phyloP scores from a whole-genome alignment of 2,329 filamentous ascomycete genomes.

The Clarireedia paspali region DNA sequence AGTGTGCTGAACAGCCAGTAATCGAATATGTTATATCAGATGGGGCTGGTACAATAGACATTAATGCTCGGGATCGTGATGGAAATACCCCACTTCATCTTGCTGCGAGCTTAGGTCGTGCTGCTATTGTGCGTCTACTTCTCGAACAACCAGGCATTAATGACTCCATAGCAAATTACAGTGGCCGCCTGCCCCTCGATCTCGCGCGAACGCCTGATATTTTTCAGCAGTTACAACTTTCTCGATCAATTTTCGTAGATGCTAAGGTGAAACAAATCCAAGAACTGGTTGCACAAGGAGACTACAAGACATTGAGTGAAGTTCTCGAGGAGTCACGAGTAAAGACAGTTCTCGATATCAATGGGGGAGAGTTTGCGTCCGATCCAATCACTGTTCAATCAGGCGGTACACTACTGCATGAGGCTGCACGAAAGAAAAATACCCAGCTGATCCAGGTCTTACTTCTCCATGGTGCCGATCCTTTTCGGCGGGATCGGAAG shows the following conservation, averaged over 20 bases:
- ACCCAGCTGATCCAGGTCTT: constrained; percentile 82
- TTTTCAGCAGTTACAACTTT: constrained; percentile 88
- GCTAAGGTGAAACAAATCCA: constrained; percentile 79
- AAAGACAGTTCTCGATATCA: constrained; percentile 83
- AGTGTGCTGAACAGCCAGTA: constrained; percentile 87
- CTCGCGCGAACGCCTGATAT: constrained; percentile 88
- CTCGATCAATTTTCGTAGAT: constrained; percentile 84
- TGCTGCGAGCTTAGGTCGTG: constrained; percentile 74
- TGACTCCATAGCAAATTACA: constrained; percentile 77
- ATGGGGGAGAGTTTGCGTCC: constrained; percentile 80
- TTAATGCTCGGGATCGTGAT: constrained; percentile 87
- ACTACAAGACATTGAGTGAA: constrained; percentile 72
- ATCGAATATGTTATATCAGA: constrained; percentile 91
- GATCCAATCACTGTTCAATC: constrained; percentile 69
- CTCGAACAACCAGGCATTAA: constrained; percentile 80
- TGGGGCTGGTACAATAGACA: constrained; percentile 58
- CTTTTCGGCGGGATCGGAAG: constrained; percentile 89
- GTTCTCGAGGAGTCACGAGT: constrained; percentile 79
- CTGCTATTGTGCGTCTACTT: constrained; percentile 72
- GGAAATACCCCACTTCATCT: constrained; percentile 91
- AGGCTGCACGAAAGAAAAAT: constrained; percentile 84
- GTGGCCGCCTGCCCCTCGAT: constrained; percentile 80
- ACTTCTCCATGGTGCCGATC: constrained; percentile 88
- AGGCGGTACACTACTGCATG: constrained; percentile 89
- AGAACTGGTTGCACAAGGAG: constrained; percentile 59